Base-by-base conservation (phyloP, 768 basidiomycete genomes). In the Lactarius psammicola region DNA sequence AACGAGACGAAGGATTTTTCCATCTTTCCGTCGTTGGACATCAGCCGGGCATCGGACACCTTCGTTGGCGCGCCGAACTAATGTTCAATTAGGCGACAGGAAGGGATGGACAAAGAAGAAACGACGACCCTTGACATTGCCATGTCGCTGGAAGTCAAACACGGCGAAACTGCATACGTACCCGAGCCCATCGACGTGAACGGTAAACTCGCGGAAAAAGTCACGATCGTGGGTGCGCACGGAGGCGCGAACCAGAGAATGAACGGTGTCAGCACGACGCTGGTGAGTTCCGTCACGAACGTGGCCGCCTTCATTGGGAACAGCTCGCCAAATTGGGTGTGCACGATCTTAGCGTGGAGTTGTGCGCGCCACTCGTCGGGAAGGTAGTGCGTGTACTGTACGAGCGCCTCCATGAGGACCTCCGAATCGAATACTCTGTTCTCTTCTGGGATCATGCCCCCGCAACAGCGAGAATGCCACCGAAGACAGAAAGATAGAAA, bases 151-250 rank as follows among this genome's bases (percentile, higher is more conserved):
- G 75, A 99, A 98, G 75, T 98, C 95, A 74, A 99, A 99, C 66
- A 96, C 95, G 3, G 97, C 97, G 76, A 98, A 99, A 63, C 92
- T 95, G 74, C 97, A 98, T 23, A 99, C 92, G 72, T 97, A 96
- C 5, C 97, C 97, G 2, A 97, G 83, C 0, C 95, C 94, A 66
- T 98, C 95, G 26, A 99, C 90, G 75, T 98, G 96, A 0, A 99
- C 90, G 0, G 94, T 90, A 74, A 98, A 99, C 76, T 98, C 96
- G 36, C 96, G 87, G 84, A 99, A 98, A 74, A 99, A 98, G 74
- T 99, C 97, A 99, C 85, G 70, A 98, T 90, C 0, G 88, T 89
- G 10, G 92, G 89, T 1, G 96, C 92, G 74, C 94, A 97, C 1
- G 79, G 79, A 0, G 97, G 96, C 4, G 96, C 93, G 77, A 90